Base-by-base conservation (phyloP, 331 rosid species). In the Phaseolus coccineus region DNA sequence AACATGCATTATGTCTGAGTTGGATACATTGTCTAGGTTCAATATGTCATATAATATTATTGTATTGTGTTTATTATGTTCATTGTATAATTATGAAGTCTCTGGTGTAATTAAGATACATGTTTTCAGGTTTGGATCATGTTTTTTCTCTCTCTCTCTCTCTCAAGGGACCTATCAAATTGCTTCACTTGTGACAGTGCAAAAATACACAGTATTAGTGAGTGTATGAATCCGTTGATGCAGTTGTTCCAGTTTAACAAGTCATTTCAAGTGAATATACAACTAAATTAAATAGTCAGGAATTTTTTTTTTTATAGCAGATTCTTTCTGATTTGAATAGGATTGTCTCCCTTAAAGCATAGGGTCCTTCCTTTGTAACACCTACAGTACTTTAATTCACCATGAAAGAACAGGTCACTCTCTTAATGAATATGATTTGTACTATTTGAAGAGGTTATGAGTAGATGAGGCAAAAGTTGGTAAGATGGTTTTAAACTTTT, bases 61-160 rank as follows among this genome's bases (percentile, higher is more conserved):
- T 28, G 27, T 70, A 70, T 28, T 69, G 22, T 24, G 3, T 12
- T 44, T 25, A 2, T 68, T 25, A 68, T 68, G 14, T 42, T 67
- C 53, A 40, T 42, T 42, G 47, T 11, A 66, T 8, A 40, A 24
- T 19, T 22, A 40, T 12, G 24, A 42, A 11, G 22, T 46, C 53
- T 42, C 37, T 68, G 19, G 27, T 44, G 56, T 24, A 42, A 68
- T 68, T 44, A 44, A 44, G 73, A 42, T 13, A 42, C 72, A 27
- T 16, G 73, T 46, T 68, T 42, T 44, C 51, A 6, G 40, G 33
- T 28, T 27, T 47, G 57, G 24, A 46, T 46, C 74, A 35, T 48
- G 48, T n/a, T 64, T 64, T 37, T 30, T 64, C 48, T 37, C 48
- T 64, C 48, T 64, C 25, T 68, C 47, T 67, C n/a, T 68, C 47